These are phyloP conservation scores for Rhodomyrtus psidioides DNA, from an alignment of 441 rosid species.

Conservation along the genomic window DNA sequence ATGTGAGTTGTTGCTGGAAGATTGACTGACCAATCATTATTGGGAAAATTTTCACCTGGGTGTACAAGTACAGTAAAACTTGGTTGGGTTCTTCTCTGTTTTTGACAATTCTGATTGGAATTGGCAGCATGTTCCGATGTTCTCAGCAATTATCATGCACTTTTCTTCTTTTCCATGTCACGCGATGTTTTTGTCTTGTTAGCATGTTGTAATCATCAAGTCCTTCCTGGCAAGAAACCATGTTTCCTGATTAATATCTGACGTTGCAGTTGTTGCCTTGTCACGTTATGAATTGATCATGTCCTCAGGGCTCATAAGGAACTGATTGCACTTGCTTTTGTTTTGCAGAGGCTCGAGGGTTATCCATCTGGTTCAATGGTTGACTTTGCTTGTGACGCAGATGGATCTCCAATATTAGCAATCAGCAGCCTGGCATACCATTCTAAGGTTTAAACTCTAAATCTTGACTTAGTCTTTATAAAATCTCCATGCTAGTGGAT, in stretches of 20 bases:
- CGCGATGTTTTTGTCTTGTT: background rate
- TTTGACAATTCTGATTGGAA: background rate
- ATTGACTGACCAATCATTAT: background rate
- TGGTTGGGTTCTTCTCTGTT: background rate
- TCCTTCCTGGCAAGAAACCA: background rate
- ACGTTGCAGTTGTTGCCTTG: background rate
- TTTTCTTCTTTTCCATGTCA: background rate
- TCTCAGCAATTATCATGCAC: background rate
- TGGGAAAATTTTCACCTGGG: background rate
- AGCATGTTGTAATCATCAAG: background rate
- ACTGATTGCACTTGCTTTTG: background rate
- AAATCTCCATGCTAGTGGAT: background rate
- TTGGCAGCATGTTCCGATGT: background rate
- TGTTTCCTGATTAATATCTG: background rate
- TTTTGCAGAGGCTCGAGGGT: slow-evolving; percentile 50
- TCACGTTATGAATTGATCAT: background rate
- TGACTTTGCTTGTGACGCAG: slow-evolving; percentile 80
- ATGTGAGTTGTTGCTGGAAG: slow-evolving; percentile 34
- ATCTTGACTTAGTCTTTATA: background rate
- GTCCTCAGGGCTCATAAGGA: background rate
- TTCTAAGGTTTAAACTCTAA: slow-evolving; percentile 44
- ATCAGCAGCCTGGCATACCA: slow-evolving; percentile 81
- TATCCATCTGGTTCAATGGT: slow-evolving; percentile 90
- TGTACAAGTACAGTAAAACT: background rate
- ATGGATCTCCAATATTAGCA: slow-evolving; percentile 80